phyloP scores from a whole-genome alignment of 345 rosid genomes.

The Sonneratia caseolaris region DNA sequence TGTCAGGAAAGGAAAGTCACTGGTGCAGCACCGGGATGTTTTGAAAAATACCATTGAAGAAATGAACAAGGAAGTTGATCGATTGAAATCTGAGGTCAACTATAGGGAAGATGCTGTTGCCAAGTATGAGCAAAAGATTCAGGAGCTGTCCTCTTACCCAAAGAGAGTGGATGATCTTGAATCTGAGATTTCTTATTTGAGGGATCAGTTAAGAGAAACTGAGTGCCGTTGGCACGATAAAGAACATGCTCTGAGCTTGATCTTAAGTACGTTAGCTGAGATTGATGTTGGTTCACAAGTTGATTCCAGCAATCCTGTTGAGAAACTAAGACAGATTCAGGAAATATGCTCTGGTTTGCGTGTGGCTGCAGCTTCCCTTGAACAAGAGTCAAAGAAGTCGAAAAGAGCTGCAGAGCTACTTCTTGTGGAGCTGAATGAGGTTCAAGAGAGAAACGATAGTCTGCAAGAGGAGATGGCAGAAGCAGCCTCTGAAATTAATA shows the following conservation, averaged over 20 bases:
- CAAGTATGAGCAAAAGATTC: conserved; percentile 47
- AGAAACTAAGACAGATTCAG: conserved; percentile 49
- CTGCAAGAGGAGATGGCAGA: conserved; percentile 71
- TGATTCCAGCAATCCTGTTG: conserved; percentile 39
- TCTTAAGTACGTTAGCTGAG: conserved; percentile 36
- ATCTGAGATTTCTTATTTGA: conserved; percentile 50
- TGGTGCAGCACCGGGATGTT: conserved; percentile 81
- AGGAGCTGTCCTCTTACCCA: conserved; percentile 43
- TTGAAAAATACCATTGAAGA: conserved; percentile 69
- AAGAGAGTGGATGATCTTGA: conserved; percentile 45
- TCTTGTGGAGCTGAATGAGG: conserved; percentile 84
- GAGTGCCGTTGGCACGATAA: conserved; percentile 52
- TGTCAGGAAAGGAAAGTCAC: conserved; percentile 88
- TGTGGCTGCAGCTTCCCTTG: conserved; percentile 41
- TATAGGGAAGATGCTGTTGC: conserved; percentile 37
- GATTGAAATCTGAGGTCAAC: conserved; percentile 54
- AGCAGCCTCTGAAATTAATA: conserved; percentile 33
- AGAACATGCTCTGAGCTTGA: conserved; percentile 34
- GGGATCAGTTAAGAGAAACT: conserved; percentile 48
- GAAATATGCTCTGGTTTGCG: conserved; percentile 45
- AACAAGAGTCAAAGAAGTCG: conserved; percentile 70
- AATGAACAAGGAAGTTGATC: conserved; percentile 50
- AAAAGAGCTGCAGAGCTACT: conserved; percentile 82
- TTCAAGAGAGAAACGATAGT: conserved; percentile 82
- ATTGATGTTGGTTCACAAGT: conserved; percentile 54